Percentiles rank a stretch among this genome's conserved stretches.
phyloP scores from a whole-genome alignment of 768 basidiomycete genomes.

The Trametes sanguinea region DNA sequence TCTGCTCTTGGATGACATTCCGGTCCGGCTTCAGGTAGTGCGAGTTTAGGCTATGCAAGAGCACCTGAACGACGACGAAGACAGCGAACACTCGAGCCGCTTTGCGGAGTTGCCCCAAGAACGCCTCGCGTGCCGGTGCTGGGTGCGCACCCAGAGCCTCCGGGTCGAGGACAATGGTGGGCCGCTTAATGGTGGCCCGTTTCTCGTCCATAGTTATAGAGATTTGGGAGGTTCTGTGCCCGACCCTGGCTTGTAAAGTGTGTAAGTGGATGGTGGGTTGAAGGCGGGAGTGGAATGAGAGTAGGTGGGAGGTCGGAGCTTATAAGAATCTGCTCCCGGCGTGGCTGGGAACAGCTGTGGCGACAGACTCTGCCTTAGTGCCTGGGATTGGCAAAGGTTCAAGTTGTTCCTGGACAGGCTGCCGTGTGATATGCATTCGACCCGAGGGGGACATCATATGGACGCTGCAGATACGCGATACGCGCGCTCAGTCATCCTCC shows the following conservation, averaged over 20 bases:
- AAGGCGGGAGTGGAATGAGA: too few species aligned
- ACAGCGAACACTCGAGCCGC: neutral
- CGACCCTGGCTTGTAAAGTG: neutral
- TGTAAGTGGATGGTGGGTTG: too few species aligned
- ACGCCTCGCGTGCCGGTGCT: neutral
- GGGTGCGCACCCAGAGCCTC: neutral
- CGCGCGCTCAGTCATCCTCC: neutral
- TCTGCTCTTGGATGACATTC: neutral
- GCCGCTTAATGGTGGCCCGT: neutral
- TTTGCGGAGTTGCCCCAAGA: neutral
- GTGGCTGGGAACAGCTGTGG: too few species aligned
- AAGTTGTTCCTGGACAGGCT: neutral
- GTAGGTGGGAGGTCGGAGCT: too few species aligned
- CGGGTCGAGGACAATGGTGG: conserved; percentile 10
- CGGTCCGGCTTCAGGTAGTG: neutral
- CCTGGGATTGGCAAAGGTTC: too few species aligned
- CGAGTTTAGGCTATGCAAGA: neutral
- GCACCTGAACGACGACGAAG: neutral
- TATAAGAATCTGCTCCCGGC: too few species aligned
- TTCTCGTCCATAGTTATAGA: conserved; percentile 12
- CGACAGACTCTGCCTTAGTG: too few species aligned
- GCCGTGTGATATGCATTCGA: neutral
- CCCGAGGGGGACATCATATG: too few species aligned
- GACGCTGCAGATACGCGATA: neutral
- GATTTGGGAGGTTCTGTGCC: neutral